Percentiles rank a stretch among this genome's conserved stretches.
These are phyloP conservation scores for Coemansia sp. DNA, from an alignment of 192 early-diverging fungal species.

Conservation along the genomic window DNA sequence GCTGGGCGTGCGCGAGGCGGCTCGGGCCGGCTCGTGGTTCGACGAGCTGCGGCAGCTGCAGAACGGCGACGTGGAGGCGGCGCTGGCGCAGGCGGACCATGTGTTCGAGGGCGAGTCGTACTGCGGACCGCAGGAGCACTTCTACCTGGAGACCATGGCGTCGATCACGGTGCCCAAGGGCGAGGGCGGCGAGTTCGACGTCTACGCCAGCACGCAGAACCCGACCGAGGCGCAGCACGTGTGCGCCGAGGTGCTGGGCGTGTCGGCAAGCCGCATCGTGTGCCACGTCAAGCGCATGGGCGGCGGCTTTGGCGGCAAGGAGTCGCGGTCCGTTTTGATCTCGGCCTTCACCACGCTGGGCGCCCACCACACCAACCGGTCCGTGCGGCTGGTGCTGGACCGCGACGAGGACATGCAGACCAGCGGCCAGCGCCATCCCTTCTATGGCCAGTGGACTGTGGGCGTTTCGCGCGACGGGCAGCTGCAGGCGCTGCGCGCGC, in stretches of 20 bases:
- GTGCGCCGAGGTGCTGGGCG: conserved; percentile 71
- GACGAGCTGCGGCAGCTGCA: conserved; percentile 54
- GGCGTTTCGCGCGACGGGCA: conserved; percentile 69
- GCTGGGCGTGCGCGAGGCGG: conserved; percentile 79
- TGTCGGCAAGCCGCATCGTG: conserved; percentile 67
- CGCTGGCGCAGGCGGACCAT: conserved; percentile 52
- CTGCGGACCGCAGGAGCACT: conserved; percentile 75
- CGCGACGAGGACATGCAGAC: conserved; percentile 84
- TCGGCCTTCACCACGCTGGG: conserved; percentile 67
- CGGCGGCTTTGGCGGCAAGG: conserved; percentile 86
- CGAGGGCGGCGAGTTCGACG: conserved; percentile 79
- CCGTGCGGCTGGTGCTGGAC: conserved; percentile 77
- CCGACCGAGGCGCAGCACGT: conserved; percentile 72
- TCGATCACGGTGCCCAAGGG: conserved; percentile 66
- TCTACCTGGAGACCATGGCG: conserved; percentile 82
- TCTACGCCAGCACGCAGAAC: conserved; percentile 79
- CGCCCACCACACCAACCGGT: conserved; percentile 61
- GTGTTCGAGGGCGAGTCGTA: conserved; percentile 61
- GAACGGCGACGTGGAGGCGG: conserved; percentile 66
- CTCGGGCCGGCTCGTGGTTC: conserved; percentile 65
- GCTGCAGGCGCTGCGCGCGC: conserved; percentile 62
- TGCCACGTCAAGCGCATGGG: conserved; percentile 83
- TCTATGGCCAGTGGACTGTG: conserved; percentile 74
- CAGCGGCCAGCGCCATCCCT: conserved; percentile 76
- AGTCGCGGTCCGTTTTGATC: conserved; percentile 66